Conservation (phyloP, 148 eudicot genomes). For the Cornus suecica region DNA sequence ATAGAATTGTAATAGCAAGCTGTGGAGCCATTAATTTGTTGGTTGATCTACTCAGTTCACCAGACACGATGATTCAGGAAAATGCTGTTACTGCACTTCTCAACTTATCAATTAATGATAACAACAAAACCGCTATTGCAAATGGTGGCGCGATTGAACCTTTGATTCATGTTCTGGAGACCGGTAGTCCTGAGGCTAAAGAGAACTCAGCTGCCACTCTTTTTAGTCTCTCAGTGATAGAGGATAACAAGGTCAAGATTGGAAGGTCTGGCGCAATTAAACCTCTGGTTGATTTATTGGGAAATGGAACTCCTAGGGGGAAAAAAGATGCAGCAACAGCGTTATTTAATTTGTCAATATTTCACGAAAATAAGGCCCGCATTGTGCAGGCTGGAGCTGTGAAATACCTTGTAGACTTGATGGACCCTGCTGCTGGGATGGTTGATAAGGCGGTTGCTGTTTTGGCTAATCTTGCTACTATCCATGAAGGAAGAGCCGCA, state of each 20-base stretch:
- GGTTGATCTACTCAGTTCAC: conserved; percentile 55
- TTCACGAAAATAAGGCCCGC: conserved; percentile 58
- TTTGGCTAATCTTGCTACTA: conserved; percentile 75
- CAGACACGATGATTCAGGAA: conserved; percentile 60
- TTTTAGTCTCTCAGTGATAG: conserved; percentile 63
- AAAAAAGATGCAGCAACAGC: conserved; percentile 89
- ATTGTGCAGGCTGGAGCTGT: conserved; percentile 79
- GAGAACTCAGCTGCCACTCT: conserved; percentile 92
- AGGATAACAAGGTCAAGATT: conserved; percentile 57
- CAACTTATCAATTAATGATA: conserved; percentile 76
- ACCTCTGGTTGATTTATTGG: conserved; percentile 72
- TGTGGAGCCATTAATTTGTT: conserved; percentile 61
- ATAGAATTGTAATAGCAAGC: conserved; percentile 62
- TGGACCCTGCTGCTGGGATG: conserved; percentile 88
- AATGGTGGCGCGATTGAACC: conserved; percentile 74
- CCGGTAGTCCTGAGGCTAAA: conserved; percentile 77
- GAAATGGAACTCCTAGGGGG: conserved; percentile 73
- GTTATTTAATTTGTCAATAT: conserved; percentile 69
- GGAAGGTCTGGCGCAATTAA: conserved; percentile 73
- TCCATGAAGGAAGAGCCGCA: conserved; percentile 65
- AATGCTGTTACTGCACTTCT: conserved; percentile 84
- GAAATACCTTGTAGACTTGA: conserved; percentile 65
- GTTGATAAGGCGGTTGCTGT: conserved; percentile 87
- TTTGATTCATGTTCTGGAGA: conserved; percentile 68
- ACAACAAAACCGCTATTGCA: conserved; percentile 71